Evolutionary conservation across 768 basidiomycete species (phyloP), one percentile per base, ranked within the genome.

Genomic region (Psilocybe tampanensis): DNA sequence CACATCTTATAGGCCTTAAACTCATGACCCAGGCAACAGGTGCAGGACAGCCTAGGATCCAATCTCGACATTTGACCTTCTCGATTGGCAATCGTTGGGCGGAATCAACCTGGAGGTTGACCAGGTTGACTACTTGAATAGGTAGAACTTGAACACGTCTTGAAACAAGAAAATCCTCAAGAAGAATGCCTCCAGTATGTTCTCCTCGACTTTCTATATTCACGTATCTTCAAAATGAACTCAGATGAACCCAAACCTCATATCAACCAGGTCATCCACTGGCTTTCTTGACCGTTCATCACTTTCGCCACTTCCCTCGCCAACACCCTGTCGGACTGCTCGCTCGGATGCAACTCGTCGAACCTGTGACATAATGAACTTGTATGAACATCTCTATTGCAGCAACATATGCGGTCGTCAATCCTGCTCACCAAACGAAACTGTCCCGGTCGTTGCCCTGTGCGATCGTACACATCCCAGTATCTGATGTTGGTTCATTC

Each of bases 301-400:
- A 78, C 74, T 22, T 76, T 60, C 0, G 81, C 72, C 15, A 86
- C 79, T 59, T 85, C 78, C 52, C 74, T 71, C 0, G 83, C 85
- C 2, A 86, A 72, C 22, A 81, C 72, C 6, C 85, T 69, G 55
- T 82, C 79, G 0, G 80, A 75, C 62, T 87, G 86, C 61, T 85
- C 82, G 8, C 83, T 84, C 4, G 82, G 82, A 62, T 86, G 85
- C 17, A 87, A 70, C 58, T 86, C 85, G 60, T 87, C 83, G 57
- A 68, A 81, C 81, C 73, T 76, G n/a, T n/a, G n/a, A n/a, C n/a
- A n/a, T n/a, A n/a, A 49, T 19, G 8, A 29, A n/a, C 65, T 17
- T 23, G 19, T 23, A 69, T 34, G 21, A 23, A n/a, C 22, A 21
- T 42, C 12, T 29, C 13, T 43, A 52, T 34, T 51, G 39, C 49